phyloP scores from a whole-genome alignment of 345 rosid genomes.

The Ceriops decandra region DNA sequence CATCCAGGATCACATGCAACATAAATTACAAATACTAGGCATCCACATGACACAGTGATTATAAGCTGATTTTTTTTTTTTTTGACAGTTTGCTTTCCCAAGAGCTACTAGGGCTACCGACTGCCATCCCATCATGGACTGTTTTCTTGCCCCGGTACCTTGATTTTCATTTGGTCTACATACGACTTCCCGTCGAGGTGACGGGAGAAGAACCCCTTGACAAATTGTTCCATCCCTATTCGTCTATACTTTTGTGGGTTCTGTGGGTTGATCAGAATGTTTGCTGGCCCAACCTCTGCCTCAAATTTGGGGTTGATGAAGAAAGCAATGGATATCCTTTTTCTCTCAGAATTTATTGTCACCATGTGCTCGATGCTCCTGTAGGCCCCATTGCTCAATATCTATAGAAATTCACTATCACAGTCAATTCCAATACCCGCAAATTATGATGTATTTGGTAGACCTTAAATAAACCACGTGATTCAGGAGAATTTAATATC shows the following conservation, averaged over 20 bases:
- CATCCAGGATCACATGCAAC: no score
- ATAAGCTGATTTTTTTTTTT: no score
- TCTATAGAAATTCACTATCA: conserved; percentile 2
- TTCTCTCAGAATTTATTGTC: conserved; percentile 14
- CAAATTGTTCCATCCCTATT: conserved; percentile 17
- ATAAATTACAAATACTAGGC: no score
- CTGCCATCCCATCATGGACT: not conserved
- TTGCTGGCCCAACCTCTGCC: conserved; percentile 27
- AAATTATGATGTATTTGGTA: no score
- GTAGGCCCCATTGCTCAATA: conserved; percentile 32
- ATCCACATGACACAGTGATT: no score
- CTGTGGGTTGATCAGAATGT: conserved; percentile 6
- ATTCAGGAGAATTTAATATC: no score
- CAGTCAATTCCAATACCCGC: no score
- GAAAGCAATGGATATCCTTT: conserved; percentile 24
- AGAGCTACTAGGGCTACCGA: not conserved
- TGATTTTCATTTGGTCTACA: conserved; percentile 22
- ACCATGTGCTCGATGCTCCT: conserved; percentile 35
- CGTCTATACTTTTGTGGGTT: conserved; percentile 25
- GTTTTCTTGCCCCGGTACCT: not conserved
- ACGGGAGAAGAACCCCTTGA: conserved; percentile 18
- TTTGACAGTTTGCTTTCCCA: no score
- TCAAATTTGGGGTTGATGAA: conserved; percentile 29
- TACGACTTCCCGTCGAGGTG: conserved; percentile 13
- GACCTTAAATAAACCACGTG: no score